Conservation (phyloP, 345 rosid species). For the Hevea brasiliensis region DNA sequence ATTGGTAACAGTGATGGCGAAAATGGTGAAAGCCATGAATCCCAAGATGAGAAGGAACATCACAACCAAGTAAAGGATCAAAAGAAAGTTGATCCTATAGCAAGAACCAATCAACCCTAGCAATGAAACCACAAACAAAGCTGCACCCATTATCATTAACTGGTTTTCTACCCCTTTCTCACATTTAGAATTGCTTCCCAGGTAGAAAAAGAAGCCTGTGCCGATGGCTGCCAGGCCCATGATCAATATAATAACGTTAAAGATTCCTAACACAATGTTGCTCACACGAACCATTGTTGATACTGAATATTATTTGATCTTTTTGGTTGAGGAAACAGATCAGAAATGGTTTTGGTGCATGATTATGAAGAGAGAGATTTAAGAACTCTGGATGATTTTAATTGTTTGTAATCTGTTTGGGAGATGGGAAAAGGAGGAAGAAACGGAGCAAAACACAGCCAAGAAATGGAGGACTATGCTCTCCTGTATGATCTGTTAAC, state of each 20-base stretch:
- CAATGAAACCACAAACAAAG: background rate
- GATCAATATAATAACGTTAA: background rate
- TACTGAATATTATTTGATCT: background rate
- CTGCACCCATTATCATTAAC: background rate
- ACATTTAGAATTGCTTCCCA: background rate
- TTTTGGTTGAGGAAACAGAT: background rate
- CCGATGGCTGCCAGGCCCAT: background rate
- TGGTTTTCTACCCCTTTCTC: background rate
- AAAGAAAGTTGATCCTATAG: background rate
- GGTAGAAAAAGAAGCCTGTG: background rate
- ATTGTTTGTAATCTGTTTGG: background rate
- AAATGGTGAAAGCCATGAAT: background rate
- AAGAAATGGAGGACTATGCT: background rate
- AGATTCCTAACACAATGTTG: constrained; percentile 2
- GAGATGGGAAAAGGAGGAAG: background rate
- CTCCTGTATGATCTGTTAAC: background rate
- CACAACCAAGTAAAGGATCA: background rate
- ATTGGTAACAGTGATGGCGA: background rate
- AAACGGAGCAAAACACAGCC: background rate
- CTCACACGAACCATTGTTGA: background rate
- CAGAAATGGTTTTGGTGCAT: too few relatives aligned
- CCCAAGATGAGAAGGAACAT: constrained; percentile 1
- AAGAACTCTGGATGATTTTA: too few relatives aligned
- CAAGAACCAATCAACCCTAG: constrained; percentile 6
- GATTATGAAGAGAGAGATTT: too few relatives aligned